Evolutionary conservation across 495 filamentous ascomycete genomes (phyloP), one percentile per base, ranked within the genome.

Genomic region (Daldinia caldariorum): DNA sequence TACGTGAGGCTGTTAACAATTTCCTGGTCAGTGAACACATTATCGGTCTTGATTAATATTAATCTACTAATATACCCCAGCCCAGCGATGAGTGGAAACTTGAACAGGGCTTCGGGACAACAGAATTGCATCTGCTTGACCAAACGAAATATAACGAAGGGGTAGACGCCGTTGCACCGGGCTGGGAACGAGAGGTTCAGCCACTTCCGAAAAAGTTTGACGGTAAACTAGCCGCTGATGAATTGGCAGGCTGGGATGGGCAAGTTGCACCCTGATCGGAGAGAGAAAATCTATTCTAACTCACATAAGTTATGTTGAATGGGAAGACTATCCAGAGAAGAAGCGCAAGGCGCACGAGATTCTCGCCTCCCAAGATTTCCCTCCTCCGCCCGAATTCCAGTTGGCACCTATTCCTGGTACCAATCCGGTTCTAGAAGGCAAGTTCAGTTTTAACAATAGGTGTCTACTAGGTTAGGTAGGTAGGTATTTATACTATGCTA

Each of bases 271-370:
- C n/a, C n/a, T n/a, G n/a, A 22, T 50, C 4, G 3, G 3, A 7
- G 41, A 22, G 4, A 49, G 35, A 13, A 8, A 31, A 12, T 13
- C 12, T 41, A 12, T 37, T 54, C 35, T 58, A 20, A 58, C 31
- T n/a, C 5, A 20, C 13, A 80, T 16, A 31, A 53, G 80, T 0
- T 89, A 90, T 68, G 80, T 91, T 4, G 89, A 92, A 73, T 91
- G 89, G 89, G 89, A 91, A 72, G 82, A 84, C 12, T 89, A 90
- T 60, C 89, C 88, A 0, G 88, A 90, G 45, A 90, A 89, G 76
- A 87, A 88, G 70, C 79, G 81, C 51, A 77, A 79, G 47, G 89
- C 86, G 12, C 79, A 83, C n/a, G 77, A 85, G 43, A 83, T 90
- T 56, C 71, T 91, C 6, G 76, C 77, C n/a, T 78, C 80, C 34